Percentiles rank a stretch among this genome's conserved stretches.
Evolutionary conservation across 345 rosid species (phyloP).

Genomic region (Aegle marmelos): DNA sequence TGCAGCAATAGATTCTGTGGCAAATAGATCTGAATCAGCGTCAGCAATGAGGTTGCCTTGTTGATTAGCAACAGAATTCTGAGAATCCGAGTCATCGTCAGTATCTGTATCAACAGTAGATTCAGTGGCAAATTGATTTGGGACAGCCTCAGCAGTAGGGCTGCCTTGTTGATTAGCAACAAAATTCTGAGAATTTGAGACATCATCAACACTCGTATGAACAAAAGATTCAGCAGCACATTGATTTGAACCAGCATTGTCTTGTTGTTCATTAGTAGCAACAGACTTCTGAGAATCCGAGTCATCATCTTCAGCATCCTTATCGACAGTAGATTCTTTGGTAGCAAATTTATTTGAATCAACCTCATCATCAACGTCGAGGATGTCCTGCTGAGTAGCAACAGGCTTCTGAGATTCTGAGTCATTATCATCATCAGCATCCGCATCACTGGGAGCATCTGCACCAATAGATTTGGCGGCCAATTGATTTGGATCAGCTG

Average conservation of each 20-base stretch:
- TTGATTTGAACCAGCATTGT: neutral
- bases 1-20: neutral
- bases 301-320: neutral
- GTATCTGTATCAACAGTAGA: neutral
- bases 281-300: neutral
- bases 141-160: neutral
- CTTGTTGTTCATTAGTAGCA: no score
- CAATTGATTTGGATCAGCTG: neutral
- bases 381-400: no score
- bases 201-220: neutral
- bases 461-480: no score
- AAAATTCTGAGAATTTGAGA: neutral
- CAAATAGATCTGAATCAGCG: neutral
- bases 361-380: neutral
- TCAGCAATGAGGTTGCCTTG: neutral
- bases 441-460: neutral
- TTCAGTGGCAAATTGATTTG: neutral
- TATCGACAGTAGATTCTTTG: no score
- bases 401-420: no score
- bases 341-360: neutral
- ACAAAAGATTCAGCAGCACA: no score
- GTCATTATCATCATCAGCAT: neutral
- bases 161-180: no score
- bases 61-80: neutral
- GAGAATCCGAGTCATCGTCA: neutral